Percentiles rank a stretch among this genome's conserved stretches.
Evolutionary conservation across 129 eudicot species (phyloP).

Genomic region (Saposhnikovia divaricata): DNA sequence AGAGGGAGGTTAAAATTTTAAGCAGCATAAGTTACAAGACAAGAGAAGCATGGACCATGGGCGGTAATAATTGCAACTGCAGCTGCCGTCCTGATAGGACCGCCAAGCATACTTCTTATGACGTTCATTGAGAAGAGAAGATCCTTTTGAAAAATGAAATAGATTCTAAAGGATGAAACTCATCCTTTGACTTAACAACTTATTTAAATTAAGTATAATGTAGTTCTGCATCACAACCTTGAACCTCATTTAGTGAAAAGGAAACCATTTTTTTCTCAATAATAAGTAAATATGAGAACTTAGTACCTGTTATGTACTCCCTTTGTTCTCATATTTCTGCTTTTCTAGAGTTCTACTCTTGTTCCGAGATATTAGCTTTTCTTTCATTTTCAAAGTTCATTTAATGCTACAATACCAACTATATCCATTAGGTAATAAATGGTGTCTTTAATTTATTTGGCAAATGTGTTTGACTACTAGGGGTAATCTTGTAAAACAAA

Average conservation of each 20-base stretch:
- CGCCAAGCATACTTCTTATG: not conserved
- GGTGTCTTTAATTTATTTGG: too few species aligned
- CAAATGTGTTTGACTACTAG: too few species aligned
- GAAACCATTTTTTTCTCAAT: not conserved
- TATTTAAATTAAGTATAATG: not conserved
- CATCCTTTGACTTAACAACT: not conserved
- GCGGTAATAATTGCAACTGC: not conserved
- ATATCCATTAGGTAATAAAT: too few species aligned
- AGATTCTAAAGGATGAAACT: not conserved
- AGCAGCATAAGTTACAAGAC: not conserved
- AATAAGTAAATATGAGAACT: not conserved
- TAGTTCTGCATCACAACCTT: not conserved
- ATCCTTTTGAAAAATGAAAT: not conserved
- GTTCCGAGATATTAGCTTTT: too few species aligned
- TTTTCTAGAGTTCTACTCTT: too few species aligned
- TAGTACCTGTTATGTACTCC: not conserved
- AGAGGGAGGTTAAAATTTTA: not conserved
- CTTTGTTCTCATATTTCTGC: too few species aligned
- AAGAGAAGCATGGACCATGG: not conserved
- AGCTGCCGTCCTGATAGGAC: not conserved
- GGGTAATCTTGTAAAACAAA: too few species aligned
- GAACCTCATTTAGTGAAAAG: not conserved
- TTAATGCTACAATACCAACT: too few species aligned
- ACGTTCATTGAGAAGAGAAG: not conserved
- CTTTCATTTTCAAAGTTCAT: too few species aligned